Percentiles rank a stretch among this genome's conserved stretches.
Evolutionary conservation across 768 basidiomycete species (phyloP).

Genomic region (Gymnopilus junonius): DNA sequence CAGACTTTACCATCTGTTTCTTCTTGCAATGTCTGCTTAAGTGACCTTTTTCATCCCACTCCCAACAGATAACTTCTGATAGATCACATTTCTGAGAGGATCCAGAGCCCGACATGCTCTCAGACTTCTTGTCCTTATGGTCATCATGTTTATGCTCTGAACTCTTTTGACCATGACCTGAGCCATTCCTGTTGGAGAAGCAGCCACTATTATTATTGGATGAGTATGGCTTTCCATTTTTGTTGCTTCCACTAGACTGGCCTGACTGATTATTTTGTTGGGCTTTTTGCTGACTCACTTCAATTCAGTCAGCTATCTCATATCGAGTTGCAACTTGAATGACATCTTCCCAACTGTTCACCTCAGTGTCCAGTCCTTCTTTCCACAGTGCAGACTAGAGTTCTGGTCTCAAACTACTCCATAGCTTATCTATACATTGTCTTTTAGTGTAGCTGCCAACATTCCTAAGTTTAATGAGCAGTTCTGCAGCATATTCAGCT

Average conservation of each 20-base stretch:
- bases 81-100: neutral
- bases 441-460: slow-evolving; percentile 29
- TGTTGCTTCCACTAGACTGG: neutral
- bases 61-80: neutral
- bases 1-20: neutral
- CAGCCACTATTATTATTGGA: neutral
- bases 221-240: neutral
- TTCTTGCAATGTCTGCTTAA: neutral
- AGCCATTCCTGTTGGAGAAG: neutral
- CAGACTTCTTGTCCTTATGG: neutral
- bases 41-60: neutral
- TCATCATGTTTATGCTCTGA: neutral
- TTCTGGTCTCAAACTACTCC: slow-evolving; percentile 29
- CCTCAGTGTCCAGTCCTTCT: slow-evolving; percentile 30
- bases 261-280: neutral
- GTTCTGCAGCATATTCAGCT: slow-evolving; percentile 31
- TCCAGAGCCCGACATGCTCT: neutral
- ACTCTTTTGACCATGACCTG: neutral
- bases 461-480: slow-evolving; percentile 31
- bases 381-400: slow-evolving; percentile 34
- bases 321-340: neutral
- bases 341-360: slow-evolving; percentile 25
- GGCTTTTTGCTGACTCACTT: neutral
- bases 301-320: neutral
- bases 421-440: slow-evolving; percentile 36